phyloP scores from a whole-genome alignment of 1,284 basidiomycete genomes.

The Violaceomyces palustris region DNA sequence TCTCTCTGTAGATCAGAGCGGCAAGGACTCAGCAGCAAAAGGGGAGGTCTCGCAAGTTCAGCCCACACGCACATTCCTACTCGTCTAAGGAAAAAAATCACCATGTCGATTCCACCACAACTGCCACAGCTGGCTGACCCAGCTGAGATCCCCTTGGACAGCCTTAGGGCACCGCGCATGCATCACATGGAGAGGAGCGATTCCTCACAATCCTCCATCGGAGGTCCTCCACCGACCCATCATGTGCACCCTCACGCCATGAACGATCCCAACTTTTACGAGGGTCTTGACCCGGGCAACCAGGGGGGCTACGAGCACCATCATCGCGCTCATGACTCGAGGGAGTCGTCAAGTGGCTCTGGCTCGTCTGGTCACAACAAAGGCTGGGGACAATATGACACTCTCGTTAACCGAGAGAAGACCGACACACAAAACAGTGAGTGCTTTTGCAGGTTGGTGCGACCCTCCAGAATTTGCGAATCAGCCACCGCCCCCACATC shows the following conservation, averaged over 20 bases:
- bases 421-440: too few species aligned
- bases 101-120: too few species aligned
- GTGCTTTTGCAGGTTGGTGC: too few species aligned
- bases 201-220: slow-evolving; percentile 4
- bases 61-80: too few species aligned
- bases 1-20: too few species aligned
- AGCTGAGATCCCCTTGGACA: slow-evolving; percentile 24
- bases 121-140: too few species aligned
- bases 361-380: slow-evolving; percentile 8
- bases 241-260: slow-evolving; percentile 22
- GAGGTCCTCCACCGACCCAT: slow-evolving; percentile 23
- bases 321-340: slow-evolving; percentile 3
- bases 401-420: slow-evolving; percentile 25
- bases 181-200: slow-evolving; percentile 1
- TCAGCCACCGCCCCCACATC: too few species aligned
- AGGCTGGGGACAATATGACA: slow-evolving; percentile 19
- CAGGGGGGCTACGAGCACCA: slow-evolving; percentile 7
- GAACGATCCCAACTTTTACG: slow-evolving; percentile 24
- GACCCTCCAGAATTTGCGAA: too few species aligned
- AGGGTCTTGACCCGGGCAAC: slow-evolving; percentile 26
- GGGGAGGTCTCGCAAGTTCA: too few species aligned
- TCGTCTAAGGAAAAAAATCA: too few species aligned
- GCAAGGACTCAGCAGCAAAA: too few species aligned
- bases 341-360: slow-evolving; percentile 14
- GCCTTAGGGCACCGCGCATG: slow-evolving; percentile 13